Percentiles rank a stretch among this genome's conserved stretches.
These are phyloP conservation scores for Edaphochlamys debaryana DNA, from an alignment of 139 green algal genomes.

Conservation along the genomic window DNA sequence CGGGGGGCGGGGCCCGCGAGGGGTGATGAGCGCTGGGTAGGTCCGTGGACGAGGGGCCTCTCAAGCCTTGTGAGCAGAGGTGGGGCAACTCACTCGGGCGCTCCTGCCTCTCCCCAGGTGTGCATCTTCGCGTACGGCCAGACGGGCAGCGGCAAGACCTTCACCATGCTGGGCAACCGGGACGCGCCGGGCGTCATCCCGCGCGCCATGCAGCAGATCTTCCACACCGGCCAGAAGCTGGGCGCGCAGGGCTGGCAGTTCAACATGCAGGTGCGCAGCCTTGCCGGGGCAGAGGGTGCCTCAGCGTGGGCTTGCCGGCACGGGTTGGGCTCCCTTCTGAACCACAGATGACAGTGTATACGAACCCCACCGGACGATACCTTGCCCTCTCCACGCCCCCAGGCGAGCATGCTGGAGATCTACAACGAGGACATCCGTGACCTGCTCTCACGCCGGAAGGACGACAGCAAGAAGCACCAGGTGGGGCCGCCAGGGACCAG, in stretches of 20 bases:
- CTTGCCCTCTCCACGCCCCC: too few relatives aligned
- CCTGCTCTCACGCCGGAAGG: constrained; percentile 72
- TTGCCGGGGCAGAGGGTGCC: too few relatives aligned
- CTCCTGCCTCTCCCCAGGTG: constrained; percentile 64
- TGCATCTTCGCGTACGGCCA: constrained; percentile 94
- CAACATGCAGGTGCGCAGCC: constrained; percentile 75
- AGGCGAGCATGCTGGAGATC: constrained; percentile 93
- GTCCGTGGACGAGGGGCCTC: too few relatives aligned
- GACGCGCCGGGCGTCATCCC: constrained; percentile 87
- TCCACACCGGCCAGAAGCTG: constrained; percentile 61
- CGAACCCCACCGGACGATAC: too few relatives aligned
- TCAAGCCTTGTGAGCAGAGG: too few relatives aligned
- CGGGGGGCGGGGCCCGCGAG: too few relatives aligned
- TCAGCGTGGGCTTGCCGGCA: too few relatives aligned
- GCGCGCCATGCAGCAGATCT: constrained; percentile 77
- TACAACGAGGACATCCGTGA: constrained; percentile 95
- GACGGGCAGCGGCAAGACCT: constrained; percentile 89
- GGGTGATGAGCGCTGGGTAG: too few relatives aligned
- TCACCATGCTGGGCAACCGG: constrained; percentile 83
- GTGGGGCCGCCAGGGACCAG: constrained; percentile 42
- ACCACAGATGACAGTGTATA: too few relatives aligned
- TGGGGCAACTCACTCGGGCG: too few relatives aligned
- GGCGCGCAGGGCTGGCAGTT: constrained; percentile 86
- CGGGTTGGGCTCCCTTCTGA: too few relatives aligned
- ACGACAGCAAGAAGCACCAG: constrained; percentile 70